Base-by-base conservation (phyloP, 2,329 filamentous ascomycete species). In the Sclerotinia glacialis region DNA sequence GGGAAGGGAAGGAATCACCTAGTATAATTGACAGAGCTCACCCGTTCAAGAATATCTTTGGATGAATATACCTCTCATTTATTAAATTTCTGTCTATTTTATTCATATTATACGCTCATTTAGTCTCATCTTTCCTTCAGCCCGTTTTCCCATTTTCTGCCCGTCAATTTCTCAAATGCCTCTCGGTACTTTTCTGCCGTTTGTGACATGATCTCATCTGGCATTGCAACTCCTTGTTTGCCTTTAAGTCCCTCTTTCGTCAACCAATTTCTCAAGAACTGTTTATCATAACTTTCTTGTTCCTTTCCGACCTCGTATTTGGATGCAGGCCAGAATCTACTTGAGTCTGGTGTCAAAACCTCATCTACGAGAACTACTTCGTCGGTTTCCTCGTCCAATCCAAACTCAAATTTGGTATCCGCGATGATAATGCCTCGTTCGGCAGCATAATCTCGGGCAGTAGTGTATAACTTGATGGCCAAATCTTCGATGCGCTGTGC, bases 281-380 rank as follows among this genome's bases (percentile, higher is more conserved):
- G 90, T 83, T 97, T 97, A 77, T 97, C 93, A 72, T 94, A 95
- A 78, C 91, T 95, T 65, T 89, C 84, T 80, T 96, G 92, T 66
- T 89, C 84, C 69, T 83, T 83, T 2, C 93, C 93, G 23, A 90
- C 78, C 75, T 87, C 83, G 76, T 94, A 96, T 55, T 83, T 83
- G 53, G 87, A 87, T 70, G 84, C 86, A 0, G 88, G 88, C 93
- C 94, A 98, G 83, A 97, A 97, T 21, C 93, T 86, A 61, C 90
- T 94, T 65, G 86, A 89, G 77, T 92, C 89, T 2, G 93, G 92
- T 9, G 92, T 96, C 68, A 91, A 78, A 6, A 92, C 86, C 76
- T 90, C 90, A 77, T 89, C 89, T 1, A 90, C 83, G 49, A 91
- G 79, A n/a, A 91, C 83, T 16, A 92, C 82, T 72, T 88, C 83